Conservation (phyloP, 78 protist species). For the Bodo saltans region DNA sequence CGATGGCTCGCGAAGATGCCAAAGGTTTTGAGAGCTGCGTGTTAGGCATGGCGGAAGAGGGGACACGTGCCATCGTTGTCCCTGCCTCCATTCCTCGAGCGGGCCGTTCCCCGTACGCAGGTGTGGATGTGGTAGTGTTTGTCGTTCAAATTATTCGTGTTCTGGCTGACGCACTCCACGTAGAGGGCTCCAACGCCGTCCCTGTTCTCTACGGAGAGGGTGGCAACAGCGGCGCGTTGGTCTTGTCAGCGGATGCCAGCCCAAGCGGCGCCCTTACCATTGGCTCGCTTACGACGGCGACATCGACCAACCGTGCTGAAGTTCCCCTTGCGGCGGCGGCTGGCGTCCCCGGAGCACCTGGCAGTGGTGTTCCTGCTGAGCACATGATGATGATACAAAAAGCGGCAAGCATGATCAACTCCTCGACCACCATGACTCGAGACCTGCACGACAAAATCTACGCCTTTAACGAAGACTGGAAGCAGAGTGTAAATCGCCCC, state of each 20-base stretch:
- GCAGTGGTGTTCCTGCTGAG: background rate
- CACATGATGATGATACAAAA: background rate
- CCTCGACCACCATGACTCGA: background rate
- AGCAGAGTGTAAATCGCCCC: background rate
- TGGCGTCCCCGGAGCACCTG: background rate
- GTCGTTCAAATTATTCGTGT: background rate
- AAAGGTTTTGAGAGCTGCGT: background rate
- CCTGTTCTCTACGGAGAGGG: background rate
- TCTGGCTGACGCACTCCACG: too few relatives aligned
- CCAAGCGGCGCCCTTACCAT: background rate
- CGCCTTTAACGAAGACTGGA: background rate
- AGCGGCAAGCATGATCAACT: background rate
- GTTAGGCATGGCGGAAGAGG: background rate
- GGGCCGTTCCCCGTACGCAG: background rate
- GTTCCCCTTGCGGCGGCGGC: background rate
- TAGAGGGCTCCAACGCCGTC: too few relatives aligned
- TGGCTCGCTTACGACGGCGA: background rate
- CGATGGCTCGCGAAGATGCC: background rate
- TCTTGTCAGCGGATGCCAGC: background rate
- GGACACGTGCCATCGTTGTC: background rate
- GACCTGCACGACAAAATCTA: background rate
- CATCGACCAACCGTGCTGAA: background rate
- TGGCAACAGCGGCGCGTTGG: background rate
- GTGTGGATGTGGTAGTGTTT: background rate
- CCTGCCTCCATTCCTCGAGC: background rate